Conservation (phyloP, 2,329 filamentous ascomycete genomes). For the Neospermospora avenae region DNA sequence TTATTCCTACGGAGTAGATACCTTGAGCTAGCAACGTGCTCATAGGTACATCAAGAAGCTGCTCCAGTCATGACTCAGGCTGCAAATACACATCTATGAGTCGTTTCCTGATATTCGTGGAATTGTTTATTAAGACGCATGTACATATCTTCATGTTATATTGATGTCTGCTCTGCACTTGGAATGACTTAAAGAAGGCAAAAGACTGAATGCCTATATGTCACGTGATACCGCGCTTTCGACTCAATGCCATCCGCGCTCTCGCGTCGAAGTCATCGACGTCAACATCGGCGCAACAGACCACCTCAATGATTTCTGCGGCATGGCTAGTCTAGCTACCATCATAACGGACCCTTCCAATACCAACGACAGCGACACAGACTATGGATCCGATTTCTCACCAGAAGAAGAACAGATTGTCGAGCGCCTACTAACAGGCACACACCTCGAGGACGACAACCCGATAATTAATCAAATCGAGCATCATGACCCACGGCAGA, state of each 20-base stretch:
- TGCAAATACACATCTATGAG: too few relatives aligned
- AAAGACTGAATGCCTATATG: background rate
- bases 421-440: constrained; percentile 45
- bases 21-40: too few relatives aligned
- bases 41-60: too few relatives aligned
- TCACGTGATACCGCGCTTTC: constrained; percentile 2
- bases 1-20: too few relatives aligned
- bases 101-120: too few relatives aligned
- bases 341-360: background rate
- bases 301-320: constrained; percentile 3
- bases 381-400: constrained; percentile 63
- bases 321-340: constrained; percentile 28
- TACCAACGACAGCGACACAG: constrained; percentile 40
- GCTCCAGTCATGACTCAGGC: too few relatives aligned
- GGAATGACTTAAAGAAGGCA: too few relatives aligned
- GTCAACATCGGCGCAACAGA: constrained; percentile 5
- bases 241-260: background rate
- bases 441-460: constrained; percentile 31
- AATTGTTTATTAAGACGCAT: too few relatives aligned
- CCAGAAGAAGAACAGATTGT: constrained; percentile 53
- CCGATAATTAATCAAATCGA: constrained; percentile 33
- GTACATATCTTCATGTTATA: background rate
- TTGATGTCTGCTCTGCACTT: too few relatives aligned
- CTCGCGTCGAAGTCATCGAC: background rate
- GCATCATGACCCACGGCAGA: constrained; percentile 33